Percentiles rank a stretch among this genome's conserved stretches.
These are phyloP conservation scores for Gamsiella multidivaricata DNA, from an alignment of 192 early-diverging fungal genomes.

Conservation along the genomic window DNA sequence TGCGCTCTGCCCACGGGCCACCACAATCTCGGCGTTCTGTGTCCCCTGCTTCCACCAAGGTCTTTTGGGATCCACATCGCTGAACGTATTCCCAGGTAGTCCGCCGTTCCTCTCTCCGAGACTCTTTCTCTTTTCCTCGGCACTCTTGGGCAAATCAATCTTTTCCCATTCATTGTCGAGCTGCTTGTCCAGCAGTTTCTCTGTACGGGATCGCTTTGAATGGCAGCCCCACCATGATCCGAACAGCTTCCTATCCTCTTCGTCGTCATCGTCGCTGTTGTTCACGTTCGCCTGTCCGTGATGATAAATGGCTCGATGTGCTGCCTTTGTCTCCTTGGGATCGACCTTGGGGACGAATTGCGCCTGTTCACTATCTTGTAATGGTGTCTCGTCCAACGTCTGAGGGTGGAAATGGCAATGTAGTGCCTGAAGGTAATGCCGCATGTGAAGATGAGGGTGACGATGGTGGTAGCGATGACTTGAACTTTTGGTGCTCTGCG, in stretches of 20 bases:
- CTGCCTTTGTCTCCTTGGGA: conserved; percentile 40
- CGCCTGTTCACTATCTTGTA: not conserved
- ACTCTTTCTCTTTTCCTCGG: conserved; percentile 24
- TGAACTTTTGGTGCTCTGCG: not conserved
- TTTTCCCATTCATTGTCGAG: conserved; percentile 39
- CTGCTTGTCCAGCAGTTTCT: not conserved
- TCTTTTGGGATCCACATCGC: not conserved
- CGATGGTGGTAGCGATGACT: conserved; percentile 1
- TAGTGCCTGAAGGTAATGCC: not conserved
- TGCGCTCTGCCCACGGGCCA: not conserved
- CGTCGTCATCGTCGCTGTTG: conserved; percentile 10
- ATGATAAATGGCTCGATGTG: conserved; percentile 20
- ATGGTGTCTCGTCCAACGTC: not conserved
- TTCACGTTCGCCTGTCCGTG: not conserved
- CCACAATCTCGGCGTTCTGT: not conserved
- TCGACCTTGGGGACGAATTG: conserved; percentile 22
- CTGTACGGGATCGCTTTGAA: not conserved
- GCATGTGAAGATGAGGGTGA: conserved; percentile 1
- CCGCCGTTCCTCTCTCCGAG: conserved; percentile 24
- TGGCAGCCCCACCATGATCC: conserved; percentile 38
- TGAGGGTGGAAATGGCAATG: not conserved
- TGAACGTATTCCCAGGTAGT: not conserved
- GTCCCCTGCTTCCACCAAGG: conserved; percentile 24
- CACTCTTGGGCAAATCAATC: conserved; percentile 21
- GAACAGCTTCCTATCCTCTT: conserved; percentile 18